Evolutionary conservation across 140 eudicot species (phyloP).

Genomic region (Senecio squalidus): DNA sequence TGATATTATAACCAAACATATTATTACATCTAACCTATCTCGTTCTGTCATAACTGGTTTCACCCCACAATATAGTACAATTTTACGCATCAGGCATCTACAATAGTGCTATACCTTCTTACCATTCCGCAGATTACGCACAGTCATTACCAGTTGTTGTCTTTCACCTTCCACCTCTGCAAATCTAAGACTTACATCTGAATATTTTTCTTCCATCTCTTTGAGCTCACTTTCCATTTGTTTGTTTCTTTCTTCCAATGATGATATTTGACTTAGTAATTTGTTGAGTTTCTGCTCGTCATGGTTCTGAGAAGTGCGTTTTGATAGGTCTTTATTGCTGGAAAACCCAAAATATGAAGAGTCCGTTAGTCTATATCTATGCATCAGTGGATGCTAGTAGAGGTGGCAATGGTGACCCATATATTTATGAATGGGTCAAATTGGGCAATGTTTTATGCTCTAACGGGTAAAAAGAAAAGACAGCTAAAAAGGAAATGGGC

Average conservation of each 20-base stretch:
- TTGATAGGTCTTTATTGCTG: slow-evolving; percentile 31
- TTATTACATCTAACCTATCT: slow-evolving; percentile 14
- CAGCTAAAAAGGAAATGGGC: too few relatives aligned
- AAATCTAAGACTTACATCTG: slow-evolving; percentile 85
- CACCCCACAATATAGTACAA: slow-evolving; percentile 13
- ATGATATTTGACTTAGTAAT: slow-evolving; percentile 50
- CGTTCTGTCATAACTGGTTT: slow-evolving; percentile 19
- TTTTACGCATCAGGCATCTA: slow-evolving; percentile 13
- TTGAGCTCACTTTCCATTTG: slow-evolving; percentile 70
- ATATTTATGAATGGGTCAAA: not conserved
- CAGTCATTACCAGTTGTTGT: slow-evolving; percentile 84
- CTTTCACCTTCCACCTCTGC: slow-evolving; percentile 99
- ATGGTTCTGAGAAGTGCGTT: slow-evolving; percentile 10
- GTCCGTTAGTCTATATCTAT: slow-evolving; percentile 5
- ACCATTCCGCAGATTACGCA: slow-evolving; percentile 69
- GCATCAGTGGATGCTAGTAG: not conserved
- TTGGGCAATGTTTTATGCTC: too few relatives aligned
- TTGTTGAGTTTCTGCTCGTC: slow-evolving; percentile 25
- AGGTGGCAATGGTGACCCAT: not conserved
- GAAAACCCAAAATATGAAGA: slow-evolving; percentile 6
- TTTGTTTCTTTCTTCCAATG: slow-evolving; percentile 62
- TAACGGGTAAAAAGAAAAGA: not conserved
- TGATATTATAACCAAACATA: slow-evolving; percentile 17
- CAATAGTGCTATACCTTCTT: slow-evolving; percentile 41
- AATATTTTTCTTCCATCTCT: slow-evolving; percentile 92